These are phyloP conservation scores for Trichosporon sp. DNA, from an alignment of 1,284 basidiomycete genomes.

Conservation along the genomic window DNA sequence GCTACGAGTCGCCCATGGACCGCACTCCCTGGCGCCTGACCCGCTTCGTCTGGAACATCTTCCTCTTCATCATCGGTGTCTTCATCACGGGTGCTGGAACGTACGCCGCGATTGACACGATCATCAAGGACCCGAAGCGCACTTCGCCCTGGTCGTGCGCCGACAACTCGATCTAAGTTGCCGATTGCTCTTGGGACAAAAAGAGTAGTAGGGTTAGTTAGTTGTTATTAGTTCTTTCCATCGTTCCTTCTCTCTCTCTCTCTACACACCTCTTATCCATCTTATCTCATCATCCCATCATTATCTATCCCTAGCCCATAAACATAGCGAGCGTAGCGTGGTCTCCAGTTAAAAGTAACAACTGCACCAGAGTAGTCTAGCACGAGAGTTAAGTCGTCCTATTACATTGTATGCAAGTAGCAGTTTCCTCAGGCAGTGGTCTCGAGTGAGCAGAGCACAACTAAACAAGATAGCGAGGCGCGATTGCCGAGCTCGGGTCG, in stretches of 20 bases:
- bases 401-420: conserved; percentile 4
- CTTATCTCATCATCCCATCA: not conserved
- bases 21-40: not conserved
- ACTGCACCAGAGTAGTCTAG: conserved; percentile 1
- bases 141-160: conserved; percentile 31
- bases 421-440: not conserved
- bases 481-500: conserved; percentile 7
- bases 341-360: not conserved
- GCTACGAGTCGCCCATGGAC: conserved; percentile 5
- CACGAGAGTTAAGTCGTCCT: no score
- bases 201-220: not conserved
- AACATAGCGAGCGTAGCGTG: not conserved
- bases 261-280: not conserved
- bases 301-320: not conserved
- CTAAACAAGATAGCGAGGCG: no score
- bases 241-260: not conserved
- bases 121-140: conserved; percentile 22
- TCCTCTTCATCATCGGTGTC: conserved; percentile 24
- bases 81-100: conserved; percentile 31
- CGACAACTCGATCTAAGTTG: conserved; percentile 20
- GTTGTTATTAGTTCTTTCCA: not conserved
- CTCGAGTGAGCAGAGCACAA: not conserved
- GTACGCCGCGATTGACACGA: conserved; percentile 31
- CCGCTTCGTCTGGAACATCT: conserved; percentile 1
- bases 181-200: not conserved